phyloP scores from a whole-genome alignment of 768 basidiomycete genomes.

The Plicaturopsis crispa region DNA sequence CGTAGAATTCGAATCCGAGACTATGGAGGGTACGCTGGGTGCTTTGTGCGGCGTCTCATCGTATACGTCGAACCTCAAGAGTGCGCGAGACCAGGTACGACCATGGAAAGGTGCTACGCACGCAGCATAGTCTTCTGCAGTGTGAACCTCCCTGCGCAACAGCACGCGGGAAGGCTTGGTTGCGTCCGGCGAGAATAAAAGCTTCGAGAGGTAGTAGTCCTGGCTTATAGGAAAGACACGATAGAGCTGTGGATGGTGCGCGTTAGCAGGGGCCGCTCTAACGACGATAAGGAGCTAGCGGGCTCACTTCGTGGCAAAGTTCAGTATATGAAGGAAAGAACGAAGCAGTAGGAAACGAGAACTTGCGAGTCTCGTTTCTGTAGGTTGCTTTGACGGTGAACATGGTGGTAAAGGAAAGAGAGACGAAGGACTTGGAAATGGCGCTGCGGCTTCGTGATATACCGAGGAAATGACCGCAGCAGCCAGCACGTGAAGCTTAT shows the following conservation, averaged over 20 bases:
- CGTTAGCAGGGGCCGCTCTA: conserved; percentile 17
- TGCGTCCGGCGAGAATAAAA: conserved; percentile 64
- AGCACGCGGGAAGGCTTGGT: conserved; percentile 47
- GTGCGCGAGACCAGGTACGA: conserved; percentile 46
- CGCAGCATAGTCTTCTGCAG: conserved; percentile 47
- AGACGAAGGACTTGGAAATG: too few species aligned
- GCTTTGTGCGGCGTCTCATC: conserved; percentile 40
- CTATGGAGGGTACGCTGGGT: too few species aligned
- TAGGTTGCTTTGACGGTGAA: conserved; percentile 81
- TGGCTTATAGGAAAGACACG: conserved; percentile 61
- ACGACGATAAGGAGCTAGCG: too few species aligned
- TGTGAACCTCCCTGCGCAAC: conserved; percentile 52
- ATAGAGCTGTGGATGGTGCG: conserved; percentile 40
- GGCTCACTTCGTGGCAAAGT: conserved; percentile 57
- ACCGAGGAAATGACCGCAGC: too few species aligned
- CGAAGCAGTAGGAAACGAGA: conserved; percentile 42
- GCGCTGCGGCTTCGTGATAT: too few species aligned
- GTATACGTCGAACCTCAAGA: conserved; percentile 55
- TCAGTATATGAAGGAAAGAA: conserved; percentile 58
- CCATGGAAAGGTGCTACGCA: conserved; percentile 38
- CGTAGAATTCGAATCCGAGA: too few species aligned
- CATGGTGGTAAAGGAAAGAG: conserved; percentile 32
- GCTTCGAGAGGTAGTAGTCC: conserved; percentile 54
- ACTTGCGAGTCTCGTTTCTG: conserved; percentile 57
- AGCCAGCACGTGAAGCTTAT: too few species aligned